phyloP scores from a whole-genome alignment of 192 early-diverging fungal genomes.

The Irineochytrium annulatum region DNA sequence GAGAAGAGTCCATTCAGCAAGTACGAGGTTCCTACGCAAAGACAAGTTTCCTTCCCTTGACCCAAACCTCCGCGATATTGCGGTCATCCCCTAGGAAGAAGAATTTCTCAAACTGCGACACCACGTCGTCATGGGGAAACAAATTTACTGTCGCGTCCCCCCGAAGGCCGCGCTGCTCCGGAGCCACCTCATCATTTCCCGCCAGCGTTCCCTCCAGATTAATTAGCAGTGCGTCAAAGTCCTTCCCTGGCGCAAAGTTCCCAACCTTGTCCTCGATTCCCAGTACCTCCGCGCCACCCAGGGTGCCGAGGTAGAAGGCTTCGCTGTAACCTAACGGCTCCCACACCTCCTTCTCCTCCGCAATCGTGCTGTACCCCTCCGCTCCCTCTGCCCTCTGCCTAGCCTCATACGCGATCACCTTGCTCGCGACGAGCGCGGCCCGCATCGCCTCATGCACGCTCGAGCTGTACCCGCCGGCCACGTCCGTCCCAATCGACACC shows the following conservation, averaged over 20 bases:
- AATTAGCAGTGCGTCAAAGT: conserved; percentile 88
- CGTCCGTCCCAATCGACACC: conserved; percentile 92
- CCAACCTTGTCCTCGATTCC: conserved; percentile 69
- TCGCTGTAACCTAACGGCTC: conserved; percentile 62
- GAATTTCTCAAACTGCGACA: conserved; percentile 77
- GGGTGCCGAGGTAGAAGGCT: conserved; percentile 80
- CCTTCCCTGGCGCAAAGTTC: conserved; percentile 80
- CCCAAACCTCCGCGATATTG: conserved; percentile 76
- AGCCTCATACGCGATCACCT: conserved; percentile 49
- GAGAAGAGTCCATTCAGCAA: too few species aligned
- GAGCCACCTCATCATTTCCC: too few species aligned
- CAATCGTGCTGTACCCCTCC: too few species aligned
- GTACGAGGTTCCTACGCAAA: too few species aligned
- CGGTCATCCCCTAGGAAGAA: conserved; percentile 87
- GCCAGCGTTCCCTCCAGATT: conserved; percentile 30
- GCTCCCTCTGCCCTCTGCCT: conserved; percentile 14
- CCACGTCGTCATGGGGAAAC: conserved; percentile 53
- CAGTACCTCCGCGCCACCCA: conserved; percentile 84
- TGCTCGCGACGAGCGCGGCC: conserved; percentile 68
- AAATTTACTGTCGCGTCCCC: too few species aligned
- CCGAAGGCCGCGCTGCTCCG: too few species aligned
- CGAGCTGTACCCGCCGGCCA: conserved; percentile 82
- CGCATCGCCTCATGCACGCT: conserved; percentile 87
- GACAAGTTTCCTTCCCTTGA: conserved; percentile 52
- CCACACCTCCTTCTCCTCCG: too few species aligned